phyloP scores from a whole-genome alignment of 768 basidiomycete species.

The Mycena galopus region DNA sequence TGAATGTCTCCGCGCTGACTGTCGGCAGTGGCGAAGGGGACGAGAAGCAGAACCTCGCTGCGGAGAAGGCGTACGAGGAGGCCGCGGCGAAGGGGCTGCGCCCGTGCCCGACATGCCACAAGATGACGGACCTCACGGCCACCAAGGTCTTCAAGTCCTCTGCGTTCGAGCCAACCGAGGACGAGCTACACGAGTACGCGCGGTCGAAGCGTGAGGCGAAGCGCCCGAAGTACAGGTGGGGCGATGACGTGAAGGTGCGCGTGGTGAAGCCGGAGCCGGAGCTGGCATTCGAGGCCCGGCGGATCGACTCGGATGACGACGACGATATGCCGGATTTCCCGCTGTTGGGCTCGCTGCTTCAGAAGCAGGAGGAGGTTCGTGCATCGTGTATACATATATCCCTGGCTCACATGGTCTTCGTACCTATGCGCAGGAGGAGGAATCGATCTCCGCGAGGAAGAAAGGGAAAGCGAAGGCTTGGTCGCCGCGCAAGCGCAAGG shows the following conservation, averaged over 20 bases:
- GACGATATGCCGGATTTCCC: conserved; percentile 64
- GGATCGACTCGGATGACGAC: conserved; percentile 59
- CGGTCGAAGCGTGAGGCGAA: conserved; percentile 50
- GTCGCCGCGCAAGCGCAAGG: conserved; percentile 20
- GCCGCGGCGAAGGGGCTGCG: conserved; percentile 70
- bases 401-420: background rate
- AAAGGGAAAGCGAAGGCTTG: conserved; percentile 42
- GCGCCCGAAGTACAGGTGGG: conserved; percentile 33
- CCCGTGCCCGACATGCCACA: conserved; percentile 78
- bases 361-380: conserved; percentile 49
- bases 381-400: background rate
- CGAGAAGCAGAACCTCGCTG: conserved; percentile 67
- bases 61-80: conserved; percentile 68
- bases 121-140: conserved; percentile 67
- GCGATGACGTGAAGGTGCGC: conserved; percentile 40
- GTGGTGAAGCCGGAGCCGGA: conserved; percentile 47
- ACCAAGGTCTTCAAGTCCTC: conserved; percentile 68
- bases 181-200: conserved; percentile 62
- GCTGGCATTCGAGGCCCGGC: conserved; percentile 44
- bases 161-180: conserved; percentile 78
- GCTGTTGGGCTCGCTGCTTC: conserved; percentile 50
- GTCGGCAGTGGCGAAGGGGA: conserved; percentile 62
- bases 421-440: conserved; percentile 10
- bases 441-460: conserved; percentile 22
- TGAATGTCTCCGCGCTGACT: background rate